Evolutionary conservation across 345 rosid genomes (phyloP), one percentile per base, ranked within the genome.

Genomic region (Moringa oleifera): DNA sequence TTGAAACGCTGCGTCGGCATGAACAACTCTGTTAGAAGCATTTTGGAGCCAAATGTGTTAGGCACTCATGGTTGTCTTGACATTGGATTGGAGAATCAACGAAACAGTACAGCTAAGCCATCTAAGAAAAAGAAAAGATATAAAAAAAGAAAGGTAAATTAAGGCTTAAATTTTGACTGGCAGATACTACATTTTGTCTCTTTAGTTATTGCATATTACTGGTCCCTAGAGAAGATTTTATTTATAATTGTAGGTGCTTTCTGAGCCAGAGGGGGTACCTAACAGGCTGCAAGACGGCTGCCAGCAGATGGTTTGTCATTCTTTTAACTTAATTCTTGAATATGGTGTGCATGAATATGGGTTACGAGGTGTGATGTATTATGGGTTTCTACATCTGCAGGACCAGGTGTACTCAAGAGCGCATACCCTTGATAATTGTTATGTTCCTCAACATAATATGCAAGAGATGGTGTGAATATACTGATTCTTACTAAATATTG

Each of bases 111-210:
- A 65, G 58, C 65, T 20, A 77, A 64, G 59, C 59, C 75, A 37
- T 68, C 71, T n/a, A 80, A 71, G 74, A 85, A 66, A 57, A 82
- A 67, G 85, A 84, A 79, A 72, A 20, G 24, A 18, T 61, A 57
- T 46, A 81, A 81, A 74, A 85, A 72, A 69, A 78, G 83, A 69
- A 85, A 88, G 91, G 91, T 85, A 55, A 33, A 20, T 66, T 49
- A 49, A 50, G 36, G 24, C 33, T 70, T 71, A 33, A 46, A 50
- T 4, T 46, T 73, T 56, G 64, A 54, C 46, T 21, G 20, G 53
- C 52, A 23, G 21, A 57, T 24, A 18, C 12, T 31, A 28, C 24
- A 37, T 54, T 33, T 41, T 41, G 23, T 57, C 23, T 59, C 25
- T 21, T 51, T 7, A 12, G 21, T 41, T 45, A 53, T 21, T 33